A percentile compares a stretch with the other conserved stretches of the same genome.
Conservation (phyloP, 495 filamentous ascomycete genomes). For the Apodospora peruviana region DNA sequence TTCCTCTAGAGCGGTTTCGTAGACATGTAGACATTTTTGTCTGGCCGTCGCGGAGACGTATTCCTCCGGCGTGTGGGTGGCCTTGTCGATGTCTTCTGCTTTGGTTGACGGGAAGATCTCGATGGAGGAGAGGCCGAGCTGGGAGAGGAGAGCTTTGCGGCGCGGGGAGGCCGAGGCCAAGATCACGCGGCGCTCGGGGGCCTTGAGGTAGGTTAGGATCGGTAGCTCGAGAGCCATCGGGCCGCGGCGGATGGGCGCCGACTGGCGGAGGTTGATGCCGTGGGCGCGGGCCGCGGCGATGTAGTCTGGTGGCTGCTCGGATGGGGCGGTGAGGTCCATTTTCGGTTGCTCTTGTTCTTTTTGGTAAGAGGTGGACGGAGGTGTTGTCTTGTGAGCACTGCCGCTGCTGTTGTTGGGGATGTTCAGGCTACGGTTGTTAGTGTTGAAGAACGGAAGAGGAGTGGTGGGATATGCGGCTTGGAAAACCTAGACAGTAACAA, state of each 20-base stretch:
- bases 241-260: constrained; percentile 25
- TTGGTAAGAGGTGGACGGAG: too few relatives aligned
- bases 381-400: too few relatives aligned
- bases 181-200: constrained; percentile 72
- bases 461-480: too few relatives aligned
- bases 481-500: too few relatives aligned
- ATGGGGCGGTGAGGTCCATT: constrained; percentile 31
- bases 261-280: constrained; percentile 27
- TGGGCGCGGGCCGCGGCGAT: constrained; percentile 35
- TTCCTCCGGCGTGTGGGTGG: constrained; percentile 67
- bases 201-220: constrained; percentile 62
- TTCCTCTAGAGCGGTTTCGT: constrained; percentile 57
- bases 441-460: too few relatives aligned
- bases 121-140: constrained; percentile 68
- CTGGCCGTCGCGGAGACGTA: constrained; percentile 86
- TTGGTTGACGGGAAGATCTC: constrained; percentile 76
- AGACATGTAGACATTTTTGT: constrained; percentile 75
- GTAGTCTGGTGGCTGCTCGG: constrained; percentile 39
- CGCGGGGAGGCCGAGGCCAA: constrained; percentile 85
- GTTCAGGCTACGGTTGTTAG: too few relatives aligned
- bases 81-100: constrained; percentile 77
- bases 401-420: too few relatives aligned
- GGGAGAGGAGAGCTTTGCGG: constrained; percentile 69
- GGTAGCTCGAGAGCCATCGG: constrained; percentile 69
- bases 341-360: not conserved